These are phyloP conservation scores for Cicer chorassanicum DNA, from an alignment of 306 rosid species.

Conservation along the genomic window DNA sequence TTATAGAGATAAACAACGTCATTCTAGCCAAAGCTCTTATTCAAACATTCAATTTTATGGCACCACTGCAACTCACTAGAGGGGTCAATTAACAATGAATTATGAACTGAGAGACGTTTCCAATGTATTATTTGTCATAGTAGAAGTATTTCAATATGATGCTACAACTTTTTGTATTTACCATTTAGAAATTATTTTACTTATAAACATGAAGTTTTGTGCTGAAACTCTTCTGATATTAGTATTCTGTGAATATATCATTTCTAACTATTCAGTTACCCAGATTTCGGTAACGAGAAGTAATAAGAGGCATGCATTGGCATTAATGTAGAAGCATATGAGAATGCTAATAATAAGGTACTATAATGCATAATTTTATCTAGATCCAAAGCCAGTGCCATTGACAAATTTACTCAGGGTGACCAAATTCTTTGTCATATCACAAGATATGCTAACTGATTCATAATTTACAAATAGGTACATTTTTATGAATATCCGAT, in stretches of 20 bases:
- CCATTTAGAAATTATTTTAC: constrained; percentile 12
- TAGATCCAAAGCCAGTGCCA: constrained; percentile 17
- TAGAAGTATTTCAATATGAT: constrained; percentile 11
- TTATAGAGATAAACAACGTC: constrained; percentile 1
- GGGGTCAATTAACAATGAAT: constrained; percentile 16
- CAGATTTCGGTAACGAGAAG: constrained; percentile 22
- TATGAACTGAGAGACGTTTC: not conserved
- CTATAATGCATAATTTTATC: constrained; percentile 9
- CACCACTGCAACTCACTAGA: constrained; percentile 11
- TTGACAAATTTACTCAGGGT: constrained; percentile 10
- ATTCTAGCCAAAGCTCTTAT: not conserved
- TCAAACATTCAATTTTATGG: constrained; percentile 21
- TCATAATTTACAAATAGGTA: not conserved
- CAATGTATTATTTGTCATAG: constrained; percentile 18
- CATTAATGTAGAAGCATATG: not conserved
- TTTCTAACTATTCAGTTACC: not conserved
- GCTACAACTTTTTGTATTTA: not conserved
- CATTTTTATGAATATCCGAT: constrained; percentile 11
- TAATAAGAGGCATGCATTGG: constrained; percentile 11
- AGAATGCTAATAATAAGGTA: not conserved
- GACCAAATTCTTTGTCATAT: constrained; percentile 17
- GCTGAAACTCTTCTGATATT: constrained; percentile 15
- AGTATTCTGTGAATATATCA: constrained; percentile 32
- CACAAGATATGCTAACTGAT: constrained; percentile 17
- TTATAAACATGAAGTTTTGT: not conserved